Evolutionary conservation across 345 rosid species (phyloP), one percentile per base, ranked within the genome.

Genomic region (Clarkia xantiana): DNA sequence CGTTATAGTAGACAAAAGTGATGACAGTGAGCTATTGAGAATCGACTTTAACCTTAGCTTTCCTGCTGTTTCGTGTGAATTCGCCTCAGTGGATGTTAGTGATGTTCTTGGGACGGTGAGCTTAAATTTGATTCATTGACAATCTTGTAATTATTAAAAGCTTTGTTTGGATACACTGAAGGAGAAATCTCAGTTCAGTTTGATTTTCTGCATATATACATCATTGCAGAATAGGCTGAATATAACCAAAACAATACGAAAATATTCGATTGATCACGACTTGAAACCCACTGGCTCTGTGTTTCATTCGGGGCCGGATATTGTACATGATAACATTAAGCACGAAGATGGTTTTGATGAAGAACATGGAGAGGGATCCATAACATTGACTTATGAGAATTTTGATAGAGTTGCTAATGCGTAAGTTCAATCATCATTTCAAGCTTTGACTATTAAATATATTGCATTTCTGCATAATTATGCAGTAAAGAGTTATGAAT

Each of bases 71-170:
- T 93, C 99, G 43, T 93, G 99, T 64, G 99, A 93, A 74, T 93
- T 93, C 67, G 97, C 95, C 54, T 68, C 99, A 4, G 76, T 93
- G 51, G 99, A 84, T 49, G 90, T 93, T 74, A 84, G 82, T 56
- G 96, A 93, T 10, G 84, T 84, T 60, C 64, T 93, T 72, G 99
- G 99, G 77, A 87, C 99, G 65, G 97, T 93, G 82, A 93, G 99
- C 36, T 3, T 76, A 66, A 11, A 49, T 56, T 18, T 49, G 40
- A 67, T 49, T 57, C n/a, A 44, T 55, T 60, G 42, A 23, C 36
- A 14, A 51, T 45, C 52, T 17, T 44, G 12, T 47, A 13, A n/a
- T n/a, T n/a, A n/a, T n/a, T n/a, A n/a, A n/a, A n/a, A n/a, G n/a
- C n/a, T n/a, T n/a, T n/a, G n/a, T n/a, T n/a, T n/a, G n/a, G n/a